Conservation (phyloP, 2,329 filamentous ascomycete species). For the Claviceps digitariae region DNA sequence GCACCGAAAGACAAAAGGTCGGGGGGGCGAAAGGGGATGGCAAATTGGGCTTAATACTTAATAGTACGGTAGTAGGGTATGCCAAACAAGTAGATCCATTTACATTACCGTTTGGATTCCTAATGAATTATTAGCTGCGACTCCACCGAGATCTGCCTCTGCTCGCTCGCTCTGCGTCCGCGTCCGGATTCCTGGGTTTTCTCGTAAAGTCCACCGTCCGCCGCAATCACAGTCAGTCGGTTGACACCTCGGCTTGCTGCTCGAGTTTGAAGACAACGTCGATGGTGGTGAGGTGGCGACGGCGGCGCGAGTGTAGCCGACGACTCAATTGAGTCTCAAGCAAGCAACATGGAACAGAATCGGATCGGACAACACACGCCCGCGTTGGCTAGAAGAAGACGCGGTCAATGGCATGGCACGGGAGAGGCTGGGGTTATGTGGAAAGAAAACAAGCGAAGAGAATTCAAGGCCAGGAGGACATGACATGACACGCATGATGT, state of each 20-base stretch:
- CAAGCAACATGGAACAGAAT: too few relatives aligned
- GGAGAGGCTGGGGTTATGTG: background rate
- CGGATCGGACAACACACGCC: too few relatives aligned
- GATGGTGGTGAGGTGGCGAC: background rate
- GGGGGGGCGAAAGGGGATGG: background rate
- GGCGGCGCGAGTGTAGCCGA: background rate
- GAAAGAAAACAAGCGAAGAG: background rate
- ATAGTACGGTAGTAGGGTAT: too few relatives aligned
- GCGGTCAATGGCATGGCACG: background rate
- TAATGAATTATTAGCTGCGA: background rate
- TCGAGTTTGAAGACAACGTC: background rate
- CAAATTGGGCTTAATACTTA: background rate
- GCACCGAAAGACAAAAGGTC: background rate
- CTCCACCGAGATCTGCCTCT: background rate
- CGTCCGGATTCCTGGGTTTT: background rate
- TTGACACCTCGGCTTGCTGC: too few relatives aligned
- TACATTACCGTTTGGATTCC: background rate
- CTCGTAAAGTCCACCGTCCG: too few relatives aligned
- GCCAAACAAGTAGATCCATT: background rate
- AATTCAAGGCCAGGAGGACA: background rate
- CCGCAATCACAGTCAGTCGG: too few relatives aligned
- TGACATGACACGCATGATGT: background rate
- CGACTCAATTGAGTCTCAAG: background rate
- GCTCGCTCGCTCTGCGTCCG: background rate
- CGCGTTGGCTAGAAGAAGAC: too few relatives aligned